These are phyloP conservation scores for Solanum commersonii DNA, from an alignment of 257 asterid genomes.

Conservation along the genomic window DNA sequence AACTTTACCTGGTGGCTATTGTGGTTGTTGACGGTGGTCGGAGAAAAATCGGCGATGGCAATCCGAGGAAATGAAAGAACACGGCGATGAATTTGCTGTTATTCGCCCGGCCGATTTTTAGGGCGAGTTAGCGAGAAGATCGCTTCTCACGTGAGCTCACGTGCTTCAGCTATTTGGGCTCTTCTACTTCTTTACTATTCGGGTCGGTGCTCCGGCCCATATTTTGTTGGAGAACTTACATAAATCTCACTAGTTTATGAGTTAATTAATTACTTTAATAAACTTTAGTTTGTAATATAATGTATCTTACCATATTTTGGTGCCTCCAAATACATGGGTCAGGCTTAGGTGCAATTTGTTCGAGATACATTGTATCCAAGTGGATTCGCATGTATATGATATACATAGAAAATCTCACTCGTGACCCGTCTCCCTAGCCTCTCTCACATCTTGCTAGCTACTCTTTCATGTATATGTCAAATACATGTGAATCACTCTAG, in stretches of 20 bases:
- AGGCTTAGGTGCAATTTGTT: no score
- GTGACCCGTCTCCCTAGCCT: neutral
- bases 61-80: slow-evolving; percentile 26
- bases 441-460: neutral
- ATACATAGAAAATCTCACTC: neutral
- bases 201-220: neutral
- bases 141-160: neutral
- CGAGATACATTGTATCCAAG: no score
- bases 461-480: neutral
- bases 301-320: rapidly evolving
- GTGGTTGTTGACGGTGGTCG: neutral
- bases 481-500: neutral
- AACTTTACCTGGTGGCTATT: neutral
- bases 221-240: neutral
- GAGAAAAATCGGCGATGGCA: neutral
- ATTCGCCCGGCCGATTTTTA: slow-evolving; percentile 5
- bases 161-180: neutral
- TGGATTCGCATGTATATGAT: no score
- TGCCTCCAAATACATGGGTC: rapidly evolving
- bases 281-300: no score
- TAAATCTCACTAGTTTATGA: no score
- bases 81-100: slow-evolving; percentile 21
- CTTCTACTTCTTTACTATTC: neutral
- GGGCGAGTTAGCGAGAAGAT: slow-evolving; percentile 5
- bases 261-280: no score